phyloP scores from a whole-genome alignment of 148 eudicot species.

The Talinum fruticosum region DNA sequence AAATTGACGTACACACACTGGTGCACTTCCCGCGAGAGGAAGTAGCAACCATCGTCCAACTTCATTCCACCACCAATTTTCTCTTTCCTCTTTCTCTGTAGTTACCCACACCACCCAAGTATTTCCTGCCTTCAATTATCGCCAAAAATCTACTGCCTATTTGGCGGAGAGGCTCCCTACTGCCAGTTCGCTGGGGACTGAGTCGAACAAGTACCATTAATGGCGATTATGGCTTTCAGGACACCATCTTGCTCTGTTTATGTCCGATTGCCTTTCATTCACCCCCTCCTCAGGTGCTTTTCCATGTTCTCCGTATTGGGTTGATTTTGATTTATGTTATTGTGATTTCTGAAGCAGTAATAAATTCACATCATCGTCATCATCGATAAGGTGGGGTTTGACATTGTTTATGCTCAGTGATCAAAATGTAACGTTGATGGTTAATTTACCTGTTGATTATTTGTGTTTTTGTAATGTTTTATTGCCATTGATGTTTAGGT shows the following conservation, averaged over 20 bases:
- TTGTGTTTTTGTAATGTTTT: background rate
- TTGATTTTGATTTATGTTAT: background rate
- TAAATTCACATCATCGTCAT: too few species aligned
- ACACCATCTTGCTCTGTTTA: conserved; percentile 27
- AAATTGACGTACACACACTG: background rate
- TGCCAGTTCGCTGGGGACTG: background rate
- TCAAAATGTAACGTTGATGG: background rate
- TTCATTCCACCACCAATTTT: conserved; percentile 14
- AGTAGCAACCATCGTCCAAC: background rate
- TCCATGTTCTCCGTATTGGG: background rate
- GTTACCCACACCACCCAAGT: background rate
- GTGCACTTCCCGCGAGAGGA: background rate
- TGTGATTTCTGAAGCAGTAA: background rate
- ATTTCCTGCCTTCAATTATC: background rate
- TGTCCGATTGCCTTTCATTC: conserved; percentile 48
- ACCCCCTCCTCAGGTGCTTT: conserved; percentile 51
- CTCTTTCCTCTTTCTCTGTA: background rate
- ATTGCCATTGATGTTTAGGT: background rate
- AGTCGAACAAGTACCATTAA: background rate
- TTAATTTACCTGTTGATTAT: background rate
- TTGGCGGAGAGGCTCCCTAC: background rate
- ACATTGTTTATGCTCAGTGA: background rate
- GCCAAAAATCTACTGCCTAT: background rate
- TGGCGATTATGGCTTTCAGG: conserved; percentile 33
- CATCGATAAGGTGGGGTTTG: too few species aligned